Evolutionary conservation across 2,329 filamentous ascomycete species (phyloP), one percentile per base, ranked within the genome.

Genomic region (Exutisphaerella laricina): DNA sequence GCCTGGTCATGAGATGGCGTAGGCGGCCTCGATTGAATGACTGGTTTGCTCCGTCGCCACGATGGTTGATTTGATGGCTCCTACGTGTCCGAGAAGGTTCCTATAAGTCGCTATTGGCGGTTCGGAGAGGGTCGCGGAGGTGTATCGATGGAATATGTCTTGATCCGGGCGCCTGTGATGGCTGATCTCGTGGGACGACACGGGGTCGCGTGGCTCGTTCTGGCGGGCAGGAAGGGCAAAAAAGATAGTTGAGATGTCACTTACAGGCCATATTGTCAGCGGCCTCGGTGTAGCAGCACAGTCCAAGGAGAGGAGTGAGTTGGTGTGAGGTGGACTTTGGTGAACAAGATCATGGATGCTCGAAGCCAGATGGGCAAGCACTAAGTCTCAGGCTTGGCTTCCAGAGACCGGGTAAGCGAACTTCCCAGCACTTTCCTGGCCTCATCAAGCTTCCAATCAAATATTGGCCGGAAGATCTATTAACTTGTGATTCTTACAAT

Each of bases 181-280:
- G 51, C 31, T 41, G 49, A 42, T 32, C 39, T 48, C 46, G 50
- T 46, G 48, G 37, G 48, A 43, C 47, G 39, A 45, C 13, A 45
- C 34, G 46, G 48, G 39, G 33, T 40, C 25, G 41, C 43, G 46
- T 42, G 41, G 41, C 41, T 23, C 14, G 31, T 13, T 38, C 36
- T 32, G 43, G 41, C 14, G 23, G 33, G 25, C 14, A 39, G 51
- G 48, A 28, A 53, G 58, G 58, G 50, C 29, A 48, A 46, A 54
- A 46, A 55, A 52, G 58, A 56, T 53, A 58, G 58, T 56, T 66
- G 59, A 57, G 32, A 58, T 55, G 51, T 55, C 58, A 78, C 74
- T 75, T 66, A 79, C 77, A 73, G 69, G 77, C 74, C 75, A 79
- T 79, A 67, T 62, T 68, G 66, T 65, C 68, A 35, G 20, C 49